Percentiles rank a stretch among this genome's conserved stretches.
phyloP scores from a whole-genome alignment of 2,329 filamentous ascomycete genomes.

The Penicillium sp. region DNA sequence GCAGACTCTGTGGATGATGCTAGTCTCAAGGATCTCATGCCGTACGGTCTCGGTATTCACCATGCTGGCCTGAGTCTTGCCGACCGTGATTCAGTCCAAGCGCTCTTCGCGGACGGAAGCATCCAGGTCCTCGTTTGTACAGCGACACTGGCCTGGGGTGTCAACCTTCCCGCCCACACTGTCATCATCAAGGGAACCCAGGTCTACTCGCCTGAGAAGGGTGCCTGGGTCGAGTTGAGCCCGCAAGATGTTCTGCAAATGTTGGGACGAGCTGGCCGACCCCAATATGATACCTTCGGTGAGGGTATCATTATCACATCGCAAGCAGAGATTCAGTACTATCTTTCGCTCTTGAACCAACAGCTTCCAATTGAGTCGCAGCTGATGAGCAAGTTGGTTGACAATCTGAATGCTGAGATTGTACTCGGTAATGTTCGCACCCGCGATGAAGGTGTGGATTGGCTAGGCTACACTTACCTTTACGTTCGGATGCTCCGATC shows the following conservation, averaged over 20 bases:
- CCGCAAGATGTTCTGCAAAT: conserved; percentile 98
- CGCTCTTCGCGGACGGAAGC: conserved; percentile 84
- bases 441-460: conserved; percentile 96
- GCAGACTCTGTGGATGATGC: conserved; percentile 77
- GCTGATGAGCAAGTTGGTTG: conserved; percentile 84
- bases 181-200: conserved; percentile 99
- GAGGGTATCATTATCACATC: conserved; percentile 99
- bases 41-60: conserved; percentile 97
- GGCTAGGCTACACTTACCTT: conserved; percentile 96
- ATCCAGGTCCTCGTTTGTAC: conserved; percentile 97
- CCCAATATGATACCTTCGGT: conserved; percentile 95
- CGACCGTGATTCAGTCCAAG: conserved; percentile 94
- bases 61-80: conserved; percentile 94
- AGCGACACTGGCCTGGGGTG: conserved; percentile 97
- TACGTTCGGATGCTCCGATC: conserved; percentile 97
- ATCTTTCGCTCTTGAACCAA: conserved; percentile 92
- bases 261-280: conserved; percentile 93
- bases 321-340: conserved; percentile 93
- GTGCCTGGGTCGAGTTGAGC: conserved; percentile 96
- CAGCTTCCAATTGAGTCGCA: conserved; percentile 97
- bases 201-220: conserved; percentile 97
- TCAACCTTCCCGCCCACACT: conserved; percentile 94
- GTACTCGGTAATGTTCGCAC: conserved; percentile 90
- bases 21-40: conserved; percentile 88
- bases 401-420: conserved; percentile 94